Base-by-base conservation (phyloP, 2,329 filamentous ascomycete genomes). In the Pseudogymnoascus sp. region DNA sequence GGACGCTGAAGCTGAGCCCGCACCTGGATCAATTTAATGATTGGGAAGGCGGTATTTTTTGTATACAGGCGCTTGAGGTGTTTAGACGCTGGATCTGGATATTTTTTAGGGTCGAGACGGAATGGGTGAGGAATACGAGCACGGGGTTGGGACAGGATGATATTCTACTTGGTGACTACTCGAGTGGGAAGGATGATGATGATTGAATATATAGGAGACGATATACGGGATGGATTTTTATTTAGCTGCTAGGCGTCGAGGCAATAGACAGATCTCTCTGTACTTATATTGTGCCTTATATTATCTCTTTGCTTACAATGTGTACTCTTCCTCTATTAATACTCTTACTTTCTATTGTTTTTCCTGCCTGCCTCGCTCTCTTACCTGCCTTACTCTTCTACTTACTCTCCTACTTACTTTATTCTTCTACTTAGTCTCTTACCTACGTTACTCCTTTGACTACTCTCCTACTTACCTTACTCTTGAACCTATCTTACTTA, bases 51-150 rank as follows among this genome's bases (percentile, higher is more conserved):
- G 90, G 90, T 6, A 89, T 97, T 47, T 99, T 97, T 71, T 69
- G 93, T 26, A 84, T 97, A 69, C 88, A 97, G 77, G 81, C 90
- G 47, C 78, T 96, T 9, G 94, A 99, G 76, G 89, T 97, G 15
- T 80, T 90, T 50, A 83, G 94, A 57, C 82, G 94, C 62, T 97
- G 93, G 92, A 82, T 97, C 64, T 99, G 94, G 94, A 91, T 97
- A 62, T 97, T 97, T 75, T 90, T 97, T 75, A 84, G 94, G 8
- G 87, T 96, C 40, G 94, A 99, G 79, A 92, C 91, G 21, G 94
- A 99, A 77, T 96, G 89, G 89, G 83, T 90, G 74, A 79, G 85
- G 75, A 81, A 75, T 66, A 77, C 75, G 11, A 73, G 74, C 15
- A 71, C 21, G 11, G 65, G 85, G 72, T 66, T 85, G 73, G 72